Evolutionary conservation across 805 yeast species (phyloP).

Genomic region (Yueomyces sp.): DNA sequence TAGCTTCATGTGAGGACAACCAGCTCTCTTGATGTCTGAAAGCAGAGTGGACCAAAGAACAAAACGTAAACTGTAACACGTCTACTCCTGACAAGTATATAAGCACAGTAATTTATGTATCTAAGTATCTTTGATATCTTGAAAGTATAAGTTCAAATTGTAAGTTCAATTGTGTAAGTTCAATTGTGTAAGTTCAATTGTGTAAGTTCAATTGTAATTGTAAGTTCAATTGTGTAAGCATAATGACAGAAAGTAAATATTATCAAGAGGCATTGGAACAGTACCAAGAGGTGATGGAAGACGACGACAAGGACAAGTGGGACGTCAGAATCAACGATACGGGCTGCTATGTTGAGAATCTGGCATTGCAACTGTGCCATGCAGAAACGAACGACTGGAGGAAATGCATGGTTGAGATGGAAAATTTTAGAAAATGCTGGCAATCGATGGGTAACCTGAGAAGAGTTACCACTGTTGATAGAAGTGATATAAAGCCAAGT

Average conservation of each 20-base stretch:
- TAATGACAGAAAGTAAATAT: slow-evolving; percentile 7
- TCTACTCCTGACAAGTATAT: no score
- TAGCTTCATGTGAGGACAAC: no score
- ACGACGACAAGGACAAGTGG: slow-evolving; percentile 66
- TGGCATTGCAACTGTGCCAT: slow-evolving; percentile 59
- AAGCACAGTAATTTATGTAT: no score
- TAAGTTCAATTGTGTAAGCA: no score
- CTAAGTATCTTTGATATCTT: no score
- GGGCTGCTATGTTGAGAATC: slow-evolving; percentile 63
- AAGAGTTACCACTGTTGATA: slow-evolving; percentile 26
- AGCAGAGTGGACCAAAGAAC: no score
- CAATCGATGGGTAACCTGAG: slow-evolving; percentile 37
- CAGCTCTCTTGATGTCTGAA: no score
- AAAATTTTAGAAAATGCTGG: slow-evolving; percentile 54
- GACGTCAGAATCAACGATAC: slow-evolving; percentile 60
- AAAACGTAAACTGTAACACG: no score
- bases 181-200: no score
- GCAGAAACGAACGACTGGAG: slow-evolving; percentile 80
- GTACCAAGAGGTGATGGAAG: slow-evolving; percentile 26
- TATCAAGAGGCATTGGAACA: slow-evolving; percentile 20
- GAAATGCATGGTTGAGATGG: slow-evolving; percentile 53
- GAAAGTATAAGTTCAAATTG: no score
- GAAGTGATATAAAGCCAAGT: slow-evolving; percentile 1
- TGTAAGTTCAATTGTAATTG: no score
- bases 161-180: no score